A percentile compares a stretch with the other conserved stretches of the same genome.
phyloP scores from a whole-genome alignment of 768 basidiomycete species.

The Russula sp. region DNA sequence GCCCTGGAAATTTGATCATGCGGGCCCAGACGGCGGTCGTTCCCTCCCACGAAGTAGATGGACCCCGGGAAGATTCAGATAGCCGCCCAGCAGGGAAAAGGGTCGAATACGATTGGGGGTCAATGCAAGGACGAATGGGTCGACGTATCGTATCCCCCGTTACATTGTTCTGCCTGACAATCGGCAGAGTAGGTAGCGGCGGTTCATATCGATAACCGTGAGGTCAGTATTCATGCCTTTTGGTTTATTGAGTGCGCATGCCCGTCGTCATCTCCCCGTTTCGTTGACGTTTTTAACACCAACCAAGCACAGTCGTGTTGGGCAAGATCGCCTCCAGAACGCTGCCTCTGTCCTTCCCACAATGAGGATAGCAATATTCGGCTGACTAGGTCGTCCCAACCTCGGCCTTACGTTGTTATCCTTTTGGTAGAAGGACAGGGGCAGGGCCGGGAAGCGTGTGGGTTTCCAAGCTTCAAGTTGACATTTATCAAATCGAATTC shows the following conservation, averaged over 20 bases:
- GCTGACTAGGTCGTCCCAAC: background rate
- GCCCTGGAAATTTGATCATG: background rate
- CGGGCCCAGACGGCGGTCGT: background rate
- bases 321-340: background rate
- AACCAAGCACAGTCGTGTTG: background rate
- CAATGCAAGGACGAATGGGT: background rate
- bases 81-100: no score
- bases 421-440: background rate
- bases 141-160: background rate
- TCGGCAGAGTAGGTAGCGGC: background rate
- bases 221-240: background rate
- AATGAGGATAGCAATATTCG: background rate
- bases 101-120: no score
- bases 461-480: no score
- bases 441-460: background rate
- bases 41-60: background rate
- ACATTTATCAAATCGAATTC: background rate
- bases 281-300: background rate
- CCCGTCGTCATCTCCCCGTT: no score
- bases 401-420: background rate
- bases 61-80: background rate
- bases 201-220: background rate
- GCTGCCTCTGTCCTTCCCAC: background rate
- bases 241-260: background rate
- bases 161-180: background rate